These are phyloP conservation scores for Mycena polygramma DNA, from an alignment of 768 basidiomycete species.

Conservation along the genomic window DNA sequence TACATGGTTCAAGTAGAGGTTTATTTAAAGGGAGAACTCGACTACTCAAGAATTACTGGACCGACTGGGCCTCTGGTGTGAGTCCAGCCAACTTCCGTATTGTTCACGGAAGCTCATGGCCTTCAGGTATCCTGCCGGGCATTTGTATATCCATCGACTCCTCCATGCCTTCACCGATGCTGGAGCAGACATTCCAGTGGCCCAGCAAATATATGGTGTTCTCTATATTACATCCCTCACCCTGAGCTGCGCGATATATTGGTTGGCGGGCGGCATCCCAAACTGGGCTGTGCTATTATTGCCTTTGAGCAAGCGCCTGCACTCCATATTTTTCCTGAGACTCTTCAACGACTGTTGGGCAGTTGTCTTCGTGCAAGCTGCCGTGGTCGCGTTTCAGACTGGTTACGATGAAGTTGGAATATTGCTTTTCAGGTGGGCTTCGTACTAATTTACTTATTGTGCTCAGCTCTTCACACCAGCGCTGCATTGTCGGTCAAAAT, in stretches of 20 bases:
- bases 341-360: conserved; percentile 98
- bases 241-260: conserved; percentile 79
- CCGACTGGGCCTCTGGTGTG: conserved; percentile 96
- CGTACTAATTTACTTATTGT: conserved; percentile 23
- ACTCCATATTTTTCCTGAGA: conserved; percentile 92
- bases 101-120: conserved; percentile 10
- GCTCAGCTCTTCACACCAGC: conserved; percentile 51
- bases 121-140: conserved; percentile 93
- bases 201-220: conserved; percentile 83
- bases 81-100: conserved; percentile 41
- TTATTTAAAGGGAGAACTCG: conserved; percentile 84
- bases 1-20: conserved; percentile 91
- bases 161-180: conserved; percentile 74
- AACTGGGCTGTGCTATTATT: conserved; percentile 83
- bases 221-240: conserved; percentile 80
- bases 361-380: conserved; percentile 71
- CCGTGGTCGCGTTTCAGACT: conserved; percentile 75
- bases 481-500: conserved; percentile 94
- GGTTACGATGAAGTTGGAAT: conserved; percentile 73
- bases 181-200: conserved; percentile 70
- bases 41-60: conserved; percentile 86
- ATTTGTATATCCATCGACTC: conserved; percentile 84
- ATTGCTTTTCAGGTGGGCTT: conserved; percentile 78
- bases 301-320: conserved; percentile 91
- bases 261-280: conserved; percentile 67